phyloP scores from a whole-genome alignment of 495 filamentous ascomycete species.

The Monascus purpureus region DNA sequence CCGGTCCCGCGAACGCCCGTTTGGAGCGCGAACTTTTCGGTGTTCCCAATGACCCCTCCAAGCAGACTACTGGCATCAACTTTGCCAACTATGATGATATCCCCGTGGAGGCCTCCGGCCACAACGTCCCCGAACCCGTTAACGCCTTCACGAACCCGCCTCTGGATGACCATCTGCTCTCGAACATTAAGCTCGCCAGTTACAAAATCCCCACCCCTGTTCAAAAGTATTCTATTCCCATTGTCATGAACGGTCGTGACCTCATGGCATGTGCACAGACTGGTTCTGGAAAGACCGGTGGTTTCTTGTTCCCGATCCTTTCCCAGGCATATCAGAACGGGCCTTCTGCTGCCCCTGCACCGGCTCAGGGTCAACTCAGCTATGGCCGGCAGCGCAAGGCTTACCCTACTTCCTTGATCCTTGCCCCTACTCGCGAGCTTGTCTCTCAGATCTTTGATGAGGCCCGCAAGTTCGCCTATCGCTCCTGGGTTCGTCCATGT shows the following conservation, averaged over 20 bases:
- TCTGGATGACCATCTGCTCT: constrained; percentile 77
- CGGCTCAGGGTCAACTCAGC: constrained; percentile 43
- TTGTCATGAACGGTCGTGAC: constrained; percentile 92
- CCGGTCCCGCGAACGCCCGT: constrained; percentile 75
- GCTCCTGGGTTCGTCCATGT: constrained; percentile 95
- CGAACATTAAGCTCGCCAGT: constrained; percentile 82
- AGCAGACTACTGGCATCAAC: constrained; percentile 96
- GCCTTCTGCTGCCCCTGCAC: constrained; percentile 52
- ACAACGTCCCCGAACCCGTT: constrained; percentile 85
- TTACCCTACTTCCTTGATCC: constrained; percentile 85
- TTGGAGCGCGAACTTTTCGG: constrained; percentile 94
- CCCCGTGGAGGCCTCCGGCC: constrained; percentile 90
- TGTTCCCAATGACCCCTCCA: constrained; percentile 79
- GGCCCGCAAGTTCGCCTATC: constrained; percentile 94
- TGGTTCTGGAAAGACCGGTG: constrained; percentile 98
- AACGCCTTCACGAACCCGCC: constrained; percentile 85
- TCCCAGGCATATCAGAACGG: constrained; percentile 89
- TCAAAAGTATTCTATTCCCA: constrained; percentile 96
- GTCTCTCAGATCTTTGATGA: constrained; percentile 98
- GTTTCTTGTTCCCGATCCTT: constrained; percentile 96
- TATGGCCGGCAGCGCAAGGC: constrained; percentile 87
- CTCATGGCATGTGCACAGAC: constrained; percentile 99
- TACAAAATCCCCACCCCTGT: constrained; percentile 94
- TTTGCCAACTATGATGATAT: constrained; percentile 99
- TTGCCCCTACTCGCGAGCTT: constrained; percentile 93